Percentiles rank a stretch among this genome's conserved stretches.
phyloP scores from a whole-genome alignment of 2,329 filamentous ascomycete species.

The Clarireedia hainanense region DNA sequence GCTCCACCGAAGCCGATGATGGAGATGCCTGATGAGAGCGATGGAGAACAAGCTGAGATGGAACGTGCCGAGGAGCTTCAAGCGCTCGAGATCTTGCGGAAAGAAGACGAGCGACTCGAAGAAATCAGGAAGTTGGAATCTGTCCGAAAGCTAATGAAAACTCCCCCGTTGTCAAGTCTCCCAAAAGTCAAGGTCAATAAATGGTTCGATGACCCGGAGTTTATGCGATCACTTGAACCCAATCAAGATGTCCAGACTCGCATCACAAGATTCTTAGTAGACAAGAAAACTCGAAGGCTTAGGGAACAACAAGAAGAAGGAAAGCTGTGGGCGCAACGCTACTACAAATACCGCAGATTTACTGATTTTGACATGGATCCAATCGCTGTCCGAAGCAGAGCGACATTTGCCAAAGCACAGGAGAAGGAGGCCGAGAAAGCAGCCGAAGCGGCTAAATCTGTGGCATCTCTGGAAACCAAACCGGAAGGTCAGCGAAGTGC shows the following conservation, averaged over 20 bases:
- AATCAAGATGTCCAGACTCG: slow-evolving; percentile 13
- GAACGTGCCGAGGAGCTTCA: slow-evolving; percentile 17
- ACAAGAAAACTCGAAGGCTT: slow-evolving; percentile 10
- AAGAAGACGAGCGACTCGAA: background rate
- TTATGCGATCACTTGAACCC: slow-evolving; percentile 19
- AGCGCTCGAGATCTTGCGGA: slow-evolving; percentile 1
- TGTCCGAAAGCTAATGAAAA: slow-evolving; percentile 26
- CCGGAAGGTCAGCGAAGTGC: slow-evolving; percentile 45
- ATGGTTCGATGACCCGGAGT: slow-evolving; percentile 22
- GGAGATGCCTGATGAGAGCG: slow-evolving; percentile 13
- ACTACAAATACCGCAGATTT: slow-evolving; percentile 23
- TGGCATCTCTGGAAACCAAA: slow-evolving; percentile 43
- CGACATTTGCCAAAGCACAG: slow-evolving; percentile 22
- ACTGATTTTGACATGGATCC: slow-evolving; percentile 26
- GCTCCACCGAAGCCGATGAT: slow-evolving; percentile 6
- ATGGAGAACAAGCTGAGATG: slow-evolving; percentile 16
- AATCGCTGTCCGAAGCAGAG: slow-evolving; percentile 23
- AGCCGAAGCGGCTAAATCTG: slow-evolving; percentile 20
- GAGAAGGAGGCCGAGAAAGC: slow-evolving; percentile 22
- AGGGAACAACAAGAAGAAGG: slow-evolving; percentile 23
- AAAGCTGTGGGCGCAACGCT: slow-evolving; percentile 21
- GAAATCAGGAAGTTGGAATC: slow-evolving; percentile 9
- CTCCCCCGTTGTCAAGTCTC: slow-evolving; percentile 23
- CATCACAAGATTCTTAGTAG: slow-evolving; percentile 15
- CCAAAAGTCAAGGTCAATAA: slow-evolving; percentile 18